Base-by-base conservation (phyloP, 345 rosid genomes). In the Schrenkiella parvula region DNA sequence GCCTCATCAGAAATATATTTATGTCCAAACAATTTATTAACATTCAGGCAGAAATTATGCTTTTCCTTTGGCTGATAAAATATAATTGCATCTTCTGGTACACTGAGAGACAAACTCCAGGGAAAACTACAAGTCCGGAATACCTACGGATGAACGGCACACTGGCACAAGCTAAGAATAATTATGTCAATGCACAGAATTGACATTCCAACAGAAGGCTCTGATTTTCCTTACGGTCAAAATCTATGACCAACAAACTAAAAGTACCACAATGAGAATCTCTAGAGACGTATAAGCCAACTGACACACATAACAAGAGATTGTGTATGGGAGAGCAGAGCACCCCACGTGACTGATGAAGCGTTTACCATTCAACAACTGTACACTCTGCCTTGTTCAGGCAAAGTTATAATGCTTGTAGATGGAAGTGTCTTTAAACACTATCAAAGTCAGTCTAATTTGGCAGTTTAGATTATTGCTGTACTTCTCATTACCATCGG, bases 161-260 rank as follows among this genome's bases (percentile, higher is more conserved):
- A 59, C 65, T 38, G 32, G 65, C 50, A 23, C 51, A 43, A 19
- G 64, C 64, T 57, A 18, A 56, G 42, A 56, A 34, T 37, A 37
- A 14, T 37, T 13, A 39, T 22, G 21, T 23, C 32, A 38, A 38
- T 38, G n/a, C 48, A 21, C 64, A 21, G 46, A 29, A 31, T 21
- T 8, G 26, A 35, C 12, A 19, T 32, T 29, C 17, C 28, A 9
- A 63, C 26, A 63, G 17, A 26, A 42, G 26, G 68, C 68, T 44
- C 17, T 18, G 41, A 6, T 63, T 41, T 28, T 62, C 52, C 37
- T 42, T 63, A 14, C 15, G 26, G 26, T 62, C 52, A 62, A 14
- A 42, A 42, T 64, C 10, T 63, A 46, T 18, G 28, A 44, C 26
- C 29, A 47, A 19, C 56, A 22, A 14, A 64, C 42, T 58, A 56